These are phyloP conservation scores for Pythium periplocum DNA, from an alignment of 352 stramenopile species.

Conservation along the genomic window DNA sequence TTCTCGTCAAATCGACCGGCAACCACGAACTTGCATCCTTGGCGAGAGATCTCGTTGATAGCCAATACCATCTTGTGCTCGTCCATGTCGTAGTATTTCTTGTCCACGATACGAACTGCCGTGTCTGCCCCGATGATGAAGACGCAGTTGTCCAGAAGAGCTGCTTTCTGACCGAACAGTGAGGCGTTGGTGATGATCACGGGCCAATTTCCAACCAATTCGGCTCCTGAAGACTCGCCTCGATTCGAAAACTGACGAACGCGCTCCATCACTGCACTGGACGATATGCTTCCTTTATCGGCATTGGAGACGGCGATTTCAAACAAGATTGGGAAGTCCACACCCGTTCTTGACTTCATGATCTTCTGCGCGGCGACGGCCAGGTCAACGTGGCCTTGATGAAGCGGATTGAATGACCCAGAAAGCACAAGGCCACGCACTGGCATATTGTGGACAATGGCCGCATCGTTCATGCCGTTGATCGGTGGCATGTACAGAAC, in stretches of 20 bases:
- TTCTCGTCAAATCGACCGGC: slow-evolving; percentile 73
- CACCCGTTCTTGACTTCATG: slow-evolving; percentile 21
- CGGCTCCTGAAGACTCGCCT: background rate
- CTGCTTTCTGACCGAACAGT: slow-evolving; percentile 81
- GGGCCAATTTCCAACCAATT: slow-evolving; percentile 27
- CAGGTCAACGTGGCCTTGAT: slow-evolving; percentile 66
- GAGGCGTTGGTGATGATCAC: slow-evolving; percentile 75
- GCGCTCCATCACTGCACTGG: slow-evolving; percentile 30
- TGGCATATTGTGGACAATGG: slow-evolving; percentile 25
- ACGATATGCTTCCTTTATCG: slow-evolving; percentile 65
- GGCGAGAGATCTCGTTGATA: slow-evolving; percentile 55
- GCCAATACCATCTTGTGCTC: slow-evolving; percentile 70
- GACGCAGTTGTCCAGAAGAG: slow-evolving; percentile 59
- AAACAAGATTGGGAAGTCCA: slow-evolving; percentile 48
- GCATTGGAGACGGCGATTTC: slow-evolving; percentile 75
- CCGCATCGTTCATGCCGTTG: background rate
- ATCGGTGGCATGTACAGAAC: slow-evolving; percentile 40
- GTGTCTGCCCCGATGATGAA: slow-evolving; percentile 91
- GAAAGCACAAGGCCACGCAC: slow-evolving; percentile 64
- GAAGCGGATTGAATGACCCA: slow-evolving; percentile 82
- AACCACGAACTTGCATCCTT: slow-evolving; percentile 82
- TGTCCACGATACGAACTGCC: slow-evolving; percentile 79
- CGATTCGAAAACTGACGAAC: slow-evolving; percentile 43
- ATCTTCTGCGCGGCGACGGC: slow-evolving; percentile 39
- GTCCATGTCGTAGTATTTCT: slow-evolving; percentile 87